These are phyloP conservation scores for Zizania palustris DNA, from an alignment of 202 grass and related monocot genomes.

Conservation along the genomic window DNA sequence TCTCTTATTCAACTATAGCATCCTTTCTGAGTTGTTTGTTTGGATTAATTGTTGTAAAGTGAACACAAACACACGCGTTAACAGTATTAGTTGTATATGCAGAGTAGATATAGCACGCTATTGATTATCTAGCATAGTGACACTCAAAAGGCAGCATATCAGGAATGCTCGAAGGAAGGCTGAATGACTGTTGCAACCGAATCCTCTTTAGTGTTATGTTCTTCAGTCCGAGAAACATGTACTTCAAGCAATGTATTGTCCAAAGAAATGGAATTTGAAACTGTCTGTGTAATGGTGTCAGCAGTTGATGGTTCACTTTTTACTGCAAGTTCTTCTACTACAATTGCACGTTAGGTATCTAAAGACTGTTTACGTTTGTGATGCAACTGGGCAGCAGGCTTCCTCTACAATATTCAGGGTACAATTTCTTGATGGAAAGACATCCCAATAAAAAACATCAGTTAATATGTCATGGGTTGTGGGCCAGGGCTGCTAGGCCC, in stretches of 20 bases:
- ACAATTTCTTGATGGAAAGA: constrained; percentile 14
- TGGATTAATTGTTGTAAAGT: constrained; percentile 5
- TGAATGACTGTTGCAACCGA: constrained; percentile 85
- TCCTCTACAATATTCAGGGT: constrained; percentile 50
- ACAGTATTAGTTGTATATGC: neutral
- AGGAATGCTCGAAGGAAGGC: constrained; percentile 87
- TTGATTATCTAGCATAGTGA: neutral
- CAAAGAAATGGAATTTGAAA: constrained; percentile 53
- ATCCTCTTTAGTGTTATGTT: constrained; percentile 50
- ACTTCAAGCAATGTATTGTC: constrained; percentile 46
- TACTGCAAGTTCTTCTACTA: constrained; percentile 50
- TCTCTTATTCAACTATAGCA: constrained; percentile 6
- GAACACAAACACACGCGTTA: constrained; percentile 9
- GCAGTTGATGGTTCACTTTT: constrained; percentile 45
- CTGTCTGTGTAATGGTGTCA: constrained; percentile 35
- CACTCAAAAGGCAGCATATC: constrained; percentile 57
- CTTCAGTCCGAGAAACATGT: constrained; percentile 52
- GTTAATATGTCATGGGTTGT: too few species aligned
- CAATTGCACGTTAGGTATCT: constrained; percentile 27
- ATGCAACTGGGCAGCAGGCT: constrained; percentile 44
- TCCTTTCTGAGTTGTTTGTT: constrained; percentile 10
- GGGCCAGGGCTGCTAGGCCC: too few species aligned
- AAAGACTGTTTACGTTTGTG: constrained; percentile 57
- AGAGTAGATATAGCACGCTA: neutral
- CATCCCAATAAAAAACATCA: constrained; percentile 12